These are phyloP conservation scores for Sporothrix luriei DNA, from an alignment of 2,329 filamentous ascomycete species.

Conservation along the genomic window DNA sequence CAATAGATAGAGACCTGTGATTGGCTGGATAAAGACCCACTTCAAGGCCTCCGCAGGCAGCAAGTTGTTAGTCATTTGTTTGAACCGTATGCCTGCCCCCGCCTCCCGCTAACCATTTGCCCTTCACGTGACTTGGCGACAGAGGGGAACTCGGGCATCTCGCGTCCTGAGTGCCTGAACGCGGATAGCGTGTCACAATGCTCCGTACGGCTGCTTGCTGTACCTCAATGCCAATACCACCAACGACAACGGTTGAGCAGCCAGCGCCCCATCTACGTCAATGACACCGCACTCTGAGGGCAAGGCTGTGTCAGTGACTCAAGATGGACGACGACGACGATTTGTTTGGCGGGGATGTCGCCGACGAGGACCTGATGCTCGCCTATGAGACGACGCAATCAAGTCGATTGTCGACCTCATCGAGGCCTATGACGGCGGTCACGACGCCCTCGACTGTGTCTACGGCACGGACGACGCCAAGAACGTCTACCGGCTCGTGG, in stretches of 20 bases:
- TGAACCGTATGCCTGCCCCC: slow-evolving; percentile 22
- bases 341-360: slow-evolving; percentile 62
- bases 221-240: not conserved
- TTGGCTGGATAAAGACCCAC: slow-evolving; percentile 21
- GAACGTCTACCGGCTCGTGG: slow-evolving; percentile 1
- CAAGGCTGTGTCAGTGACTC: not conserved
- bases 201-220: not conserved
- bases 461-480: not conserved
- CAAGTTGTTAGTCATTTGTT: slow-evolving; percentile 25
- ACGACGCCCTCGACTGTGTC: slow-evolving; percentile 15
- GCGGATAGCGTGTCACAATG: slow-evolving; percentile 22
- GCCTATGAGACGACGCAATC: slow-evolving; percentile 48
- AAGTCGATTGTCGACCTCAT: not conserved
- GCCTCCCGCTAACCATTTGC: not conserved
- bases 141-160: not conserved
- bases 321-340: slow-evolving; percentile 56
- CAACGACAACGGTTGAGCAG: not conserved
- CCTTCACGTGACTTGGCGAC: slow-evolving; percentile 35
- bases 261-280: slow-evolving; percentile 2
- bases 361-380: slow-evolving; percentile 66
- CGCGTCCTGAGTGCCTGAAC: slow-evolving; percentile 1
- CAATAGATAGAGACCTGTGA: not conserved
- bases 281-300: not conserved
- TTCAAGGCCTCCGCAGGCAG: not conserved
- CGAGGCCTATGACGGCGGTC: not conserved